Evolutionary conservation across 2,329 filamentous ascomycete species (phyloP), one percentile per base, ranked within the genome.

Genomic region (Penicillium sp.): DNA sequence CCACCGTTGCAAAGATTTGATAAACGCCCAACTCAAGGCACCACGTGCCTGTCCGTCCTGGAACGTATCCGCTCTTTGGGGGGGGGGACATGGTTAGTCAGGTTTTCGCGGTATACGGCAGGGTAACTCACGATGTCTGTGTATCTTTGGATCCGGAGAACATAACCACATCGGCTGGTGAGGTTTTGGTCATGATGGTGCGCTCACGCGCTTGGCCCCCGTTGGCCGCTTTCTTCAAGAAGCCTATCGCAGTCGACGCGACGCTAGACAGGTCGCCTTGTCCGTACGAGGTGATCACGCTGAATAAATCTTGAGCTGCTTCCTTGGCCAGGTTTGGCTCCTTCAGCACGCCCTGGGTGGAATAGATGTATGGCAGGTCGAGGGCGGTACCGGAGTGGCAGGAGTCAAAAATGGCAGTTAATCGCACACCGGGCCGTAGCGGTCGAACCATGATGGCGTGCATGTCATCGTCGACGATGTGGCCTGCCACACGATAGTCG

Each of bases 11-110:
- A 96, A 81, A 1, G 92, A 85, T 6, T 84, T 86, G 70, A 97
- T 93, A 72, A 99, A 99, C 1, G 94, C 94, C 85, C 89, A 96
- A 12, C 90, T 96, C 89, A 99, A 94, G 69, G 94, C 94, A 46
- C 94, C 94, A 0, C 93, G 96, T 42, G 94, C 93, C 76, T 96
- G 83, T 49, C 90, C 85, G 45, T 83, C 85, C 62, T 97, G 96
- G 34, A 86, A 90, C 6, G 94, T 93, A 72, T 99, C 94, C 73
- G 90, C 89, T 48, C 91, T 95, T 64, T 50, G 5, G 24, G 18
- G 9, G 21, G 21, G 16, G 21, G 38, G 51, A 16, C 13, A 43
- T 23, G 12, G 29, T 52, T 43, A 33, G 31, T 29, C 21, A 8
- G n/a, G 41, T n/a, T n/a, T n/a, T n/a, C 12, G 21, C 6, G 10